Evolutionary conservation across 257 asterid species (phyloP).

Genomic region (Solanum dulcamara): DNA sequence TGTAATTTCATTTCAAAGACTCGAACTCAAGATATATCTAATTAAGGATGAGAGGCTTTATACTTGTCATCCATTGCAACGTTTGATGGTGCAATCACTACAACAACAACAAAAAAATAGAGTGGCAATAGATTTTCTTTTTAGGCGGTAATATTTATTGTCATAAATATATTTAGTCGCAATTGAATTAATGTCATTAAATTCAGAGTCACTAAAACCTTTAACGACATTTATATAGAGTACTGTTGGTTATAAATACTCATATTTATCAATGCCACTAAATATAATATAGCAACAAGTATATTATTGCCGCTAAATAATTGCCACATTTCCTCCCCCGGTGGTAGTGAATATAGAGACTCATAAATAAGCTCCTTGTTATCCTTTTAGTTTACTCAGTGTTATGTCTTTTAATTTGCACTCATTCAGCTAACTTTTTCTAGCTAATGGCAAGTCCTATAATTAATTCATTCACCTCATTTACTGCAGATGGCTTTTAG

Average conservation of each 20-base stretch:
- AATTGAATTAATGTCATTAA: not conserved
- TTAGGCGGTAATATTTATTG: too few relatives aligned
- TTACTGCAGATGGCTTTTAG: not conserved
- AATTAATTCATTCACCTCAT: not conserved
- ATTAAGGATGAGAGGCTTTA: not conserved
- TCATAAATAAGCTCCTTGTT: not conserved
- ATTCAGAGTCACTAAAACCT: too few relatives aligned
- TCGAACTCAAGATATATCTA: not conserved
- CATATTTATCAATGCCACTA: too few relatives aligned
- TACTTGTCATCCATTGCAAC: not conserved
- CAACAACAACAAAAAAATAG: too few relatives aligned
- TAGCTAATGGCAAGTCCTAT: not conserved
- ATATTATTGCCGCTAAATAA: too few relatives aligned
- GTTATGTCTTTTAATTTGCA: not conserved
- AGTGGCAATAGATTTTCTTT: not conserved
- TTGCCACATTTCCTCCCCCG: too few relatives aligned
- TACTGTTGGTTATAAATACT: too few relatives aligned
- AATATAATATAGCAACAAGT: too few relatives aligned
- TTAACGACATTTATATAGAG: too few relatives aligned
- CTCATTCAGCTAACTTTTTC: not conserved
- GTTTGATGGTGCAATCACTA: not conserved
- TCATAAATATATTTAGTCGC: too few relatives aligned
- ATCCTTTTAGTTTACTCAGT: not conserved
- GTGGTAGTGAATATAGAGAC: not conserved
- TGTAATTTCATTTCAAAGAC: not conserved